Evolutionary conservation across 345 rosid genomes (phyloP).

Genomic region (Aegle marmelos): DNA sequence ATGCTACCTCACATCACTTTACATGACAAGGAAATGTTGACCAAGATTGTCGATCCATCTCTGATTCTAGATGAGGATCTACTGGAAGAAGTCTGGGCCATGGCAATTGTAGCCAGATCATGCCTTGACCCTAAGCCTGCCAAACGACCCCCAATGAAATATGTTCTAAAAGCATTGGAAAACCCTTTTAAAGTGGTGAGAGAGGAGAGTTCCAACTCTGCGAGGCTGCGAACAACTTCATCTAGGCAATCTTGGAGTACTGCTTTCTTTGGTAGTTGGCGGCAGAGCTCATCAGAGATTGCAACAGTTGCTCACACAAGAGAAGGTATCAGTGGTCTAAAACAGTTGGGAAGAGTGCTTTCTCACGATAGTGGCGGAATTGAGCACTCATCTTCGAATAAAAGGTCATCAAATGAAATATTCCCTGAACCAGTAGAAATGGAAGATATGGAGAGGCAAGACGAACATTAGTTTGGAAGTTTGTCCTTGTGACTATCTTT

Average conservation of each 20-base stretch:
- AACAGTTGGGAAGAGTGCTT: slow-evolving; percentile 47
- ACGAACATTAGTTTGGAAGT: slow-evolving; percentile 13
- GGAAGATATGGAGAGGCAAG: slow-evolving; percentile 41
- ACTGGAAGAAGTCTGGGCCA: slow-evolving; percentile 96
- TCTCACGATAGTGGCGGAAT: slow-evolving; percentile 56
- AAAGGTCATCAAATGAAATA: slow-evolving; percentile 56
- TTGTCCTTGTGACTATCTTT: neutral
- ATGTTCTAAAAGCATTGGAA: slow-evolving; percentile 83
- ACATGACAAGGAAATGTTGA: slow-evolving; percentile 67
- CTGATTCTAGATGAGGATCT: slow-evolving; percentile 86
- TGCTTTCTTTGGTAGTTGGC: slow-evolving; percentile 78
- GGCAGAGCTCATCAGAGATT: slow-evolving; percentile 62
- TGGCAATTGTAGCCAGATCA: slow-evolving; percentile 89
- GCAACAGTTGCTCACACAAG: slow-evolving; percentile 27
- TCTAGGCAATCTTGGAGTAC: slow-evolving; percentile 77
- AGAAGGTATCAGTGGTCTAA: slow-evolving; percentile 33
- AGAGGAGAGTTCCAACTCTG: slow-evolving; percentile 58
- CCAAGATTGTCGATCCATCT: slow-evolving; percentile 76
- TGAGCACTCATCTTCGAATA: slow-evolving; percentile 52
- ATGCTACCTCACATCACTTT: slow-evolving; percentile 55
- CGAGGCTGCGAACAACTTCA: slow-evolving; percentile 64
- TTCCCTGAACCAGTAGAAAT: slow-evolving; percentile 52
- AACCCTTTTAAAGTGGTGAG: slow-evolving; percentile 90
- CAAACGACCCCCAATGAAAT: slow-evolving; percentile 77
- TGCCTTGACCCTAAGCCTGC: slow-evolving; percentile 87